Evolutionary conservation across 2,329 filamentous ascomycete species (phyloP).

Genomic region (Aschersonia sp.): DNA sequence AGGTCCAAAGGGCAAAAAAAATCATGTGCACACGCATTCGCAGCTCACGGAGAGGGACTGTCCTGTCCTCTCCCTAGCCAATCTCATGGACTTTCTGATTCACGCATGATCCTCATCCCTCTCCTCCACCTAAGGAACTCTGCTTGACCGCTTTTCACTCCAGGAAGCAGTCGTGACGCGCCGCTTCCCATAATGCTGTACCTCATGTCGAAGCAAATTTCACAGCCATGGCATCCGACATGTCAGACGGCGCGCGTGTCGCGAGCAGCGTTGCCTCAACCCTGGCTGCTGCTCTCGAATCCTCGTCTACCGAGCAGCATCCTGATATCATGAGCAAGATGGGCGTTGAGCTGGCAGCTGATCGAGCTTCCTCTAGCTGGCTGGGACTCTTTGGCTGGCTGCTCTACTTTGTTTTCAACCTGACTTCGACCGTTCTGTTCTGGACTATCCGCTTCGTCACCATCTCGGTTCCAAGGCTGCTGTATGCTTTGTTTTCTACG

Average conservation of each 20-base stretch:
- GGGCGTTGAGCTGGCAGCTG: slow-evolving; percentile 16
- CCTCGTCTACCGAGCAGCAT: slow-evolving; percentile 16
- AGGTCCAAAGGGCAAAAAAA: background rate
- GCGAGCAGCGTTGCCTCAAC: slow-evolving; percentile 17
- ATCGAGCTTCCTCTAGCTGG: slow-evolving; percentile 35
- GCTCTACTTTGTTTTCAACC: slow-evolving; percentile 38
- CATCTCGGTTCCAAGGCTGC: slow-evolving; percentile 75
- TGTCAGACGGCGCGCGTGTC: slow-evolving; percentile 21
- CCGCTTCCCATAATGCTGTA: slow-evolving; percentile 21
- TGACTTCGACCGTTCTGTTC: slow-evolving; percentile 49
- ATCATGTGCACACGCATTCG: too few relatives aligned
- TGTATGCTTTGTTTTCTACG: slow-evolving; percentile 82
- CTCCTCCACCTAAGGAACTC: background rate
- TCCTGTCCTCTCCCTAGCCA: too few relatives aligned
- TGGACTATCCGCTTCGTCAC: slow-evolving; percentile 76
- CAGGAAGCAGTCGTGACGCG: slow-evolving; percentile 2
- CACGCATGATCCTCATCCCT: background rate
- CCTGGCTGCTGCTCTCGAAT: slow-evolving; percentile 17
- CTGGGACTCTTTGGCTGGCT: slow-evolving; percentile 41
- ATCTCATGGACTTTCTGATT: too few relatives aligned
- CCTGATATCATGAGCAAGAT: slow-evolving; percentile 22
- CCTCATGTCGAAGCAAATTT: slow-evolving; percentile 14
- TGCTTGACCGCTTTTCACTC: too few relatives aligned
- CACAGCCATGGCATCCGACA: slow-evolving; percentile 25
- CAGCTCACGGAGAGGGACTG: too few relatives aligned